These are phyloP conservation scores for Pyronema domesticum DNA, from an alignment of 495 filamentous ascomycete species.

Conservation along the genomic window DNA sequence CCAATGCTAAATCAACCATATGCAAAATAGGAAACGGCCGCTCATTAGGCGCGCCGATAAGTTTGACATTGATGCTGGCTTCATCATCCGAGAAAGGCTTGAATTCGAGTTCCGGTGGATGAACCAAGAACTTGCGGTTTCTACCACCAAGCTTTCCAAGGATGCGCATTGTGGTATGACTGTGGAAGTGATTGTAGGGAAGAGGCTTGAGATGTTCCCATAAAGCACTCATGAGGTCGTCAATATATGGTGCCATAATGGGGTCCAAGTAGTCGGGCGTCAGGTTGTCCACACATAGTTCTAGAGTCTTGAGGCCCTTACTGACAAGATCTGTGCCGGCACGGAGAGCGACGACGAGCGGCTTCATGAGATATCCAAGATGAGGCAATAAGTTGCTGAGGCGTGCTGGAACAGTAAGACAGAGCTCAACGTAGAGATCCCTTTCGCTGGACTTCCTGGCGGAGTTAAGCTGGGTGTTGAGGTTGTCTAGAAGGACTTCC, in stretches of 20 bases:
- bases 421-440: conserved; percentile 93
- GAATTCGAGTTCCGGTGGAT: conserved; percentile 62
- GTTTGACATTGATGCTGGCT: conserved; percentile 66
- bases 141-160: conserved; percentile 90
- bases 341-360: conserved; percentile 80
- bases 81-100: conserved; percentile 72
- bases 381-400: conserved; percentile 94
- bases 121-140: conserved; percentile 85
- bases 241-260: conserved; percentile 97
- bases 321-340: conserved; percentile 85
- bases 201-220: conserved; percentile 86
- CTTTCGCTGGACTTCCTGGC: conserved; percentile 77
- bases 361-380: conserved; percentile 90
- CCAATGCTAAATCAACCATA: conserved; percentile 75
- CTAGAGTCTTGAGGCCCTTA: conserved; percentile 81
- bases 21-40: conserved; percentile 68
- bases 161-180: conserved; percentile 96
- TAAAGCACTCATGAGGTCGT: conserved; percentile 89
- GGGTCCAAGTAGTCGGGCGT: conserved; percentile 96
- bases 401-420: conserved; percentile 84
- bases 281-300: conserved; percentile 94
- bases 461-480: conserved; percentile 80
- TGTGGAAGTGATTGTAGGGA: conserved; percentile 89
- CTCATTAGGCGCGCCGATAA: conserved; percentile 75
- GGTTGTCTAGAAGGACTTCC: conserved; percentile 91